Conservation (phyloP, 1,284 basidiomycete species). For the Rhodotorula sp. region DNA sequence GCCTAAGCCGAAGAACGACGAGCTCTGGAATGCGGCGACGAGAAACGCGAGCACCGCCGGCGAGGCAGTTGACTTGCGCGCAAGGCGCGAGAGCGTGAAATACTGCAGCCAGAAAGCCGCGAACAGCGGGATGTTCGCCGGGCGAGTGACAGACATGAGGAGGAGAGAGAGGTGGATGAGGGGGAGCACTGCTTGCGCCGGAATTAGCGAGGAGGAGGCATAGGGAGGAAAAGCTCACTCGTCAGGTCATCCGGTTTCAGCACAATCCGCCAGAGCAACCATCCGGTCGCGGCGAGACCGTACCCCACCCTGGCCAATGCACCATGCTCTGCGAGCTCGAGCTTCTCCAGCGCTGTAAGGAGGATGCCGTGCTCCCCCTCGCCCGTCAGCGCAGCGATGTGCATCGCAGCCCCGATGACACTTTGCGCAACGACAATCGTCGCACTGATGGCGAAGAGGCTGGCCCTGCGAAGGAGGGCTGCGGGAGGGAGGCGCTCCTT, state of each 20-base stretch:
- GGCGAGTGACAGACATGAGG: slow-evolving; percentile 12
- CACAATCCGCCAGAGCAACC: not conserved
- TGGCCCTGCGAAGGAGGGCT: slow-evolving; percentile 5
- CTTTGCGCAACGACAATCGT: not conserved
- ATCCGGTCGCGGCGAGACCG: not conserved
- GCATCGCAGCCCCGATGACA: not conserved
- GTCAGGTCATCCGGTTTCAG: not conserved
- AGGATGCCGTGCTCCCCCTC: not conserved
- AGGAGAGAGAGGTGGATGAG: slow-evolving; percentile 9
- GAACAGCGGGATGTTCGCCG: slow-evolving; percentile 21
- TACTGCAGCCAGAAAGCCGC: slow-evolving; percentile 17
- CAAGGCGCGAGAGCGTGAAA: slow-evolving; percentile 1
- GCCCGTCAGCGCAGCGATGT: not conserved
- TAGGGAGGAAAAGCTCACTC: not conserved
- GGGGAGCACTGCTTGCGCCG: not conserved
- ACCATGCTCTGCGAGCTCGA: not conserved
- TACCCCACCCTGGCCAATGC: slow-evolving; percentile 4
- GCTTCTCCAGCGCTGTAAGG: not conserved
- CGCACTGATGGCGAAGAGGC: slow-evolving; percentile 21
- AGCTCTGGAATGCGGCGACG: slow-evolving; percentile 14
- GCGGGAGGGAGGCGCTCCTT: not conserved
- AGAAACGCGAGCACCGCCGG: slow-evolving; percentile 5
- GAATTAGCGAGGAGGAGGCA: not conserved
- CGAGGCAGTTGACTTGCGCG: not conserved
- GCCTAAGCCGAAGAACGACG: slow-evolving; percentile 41